Evolutionary conservation across 345 rosid genomes (phyloP).

Genomic region (Rhizophora mangle): DNA sequence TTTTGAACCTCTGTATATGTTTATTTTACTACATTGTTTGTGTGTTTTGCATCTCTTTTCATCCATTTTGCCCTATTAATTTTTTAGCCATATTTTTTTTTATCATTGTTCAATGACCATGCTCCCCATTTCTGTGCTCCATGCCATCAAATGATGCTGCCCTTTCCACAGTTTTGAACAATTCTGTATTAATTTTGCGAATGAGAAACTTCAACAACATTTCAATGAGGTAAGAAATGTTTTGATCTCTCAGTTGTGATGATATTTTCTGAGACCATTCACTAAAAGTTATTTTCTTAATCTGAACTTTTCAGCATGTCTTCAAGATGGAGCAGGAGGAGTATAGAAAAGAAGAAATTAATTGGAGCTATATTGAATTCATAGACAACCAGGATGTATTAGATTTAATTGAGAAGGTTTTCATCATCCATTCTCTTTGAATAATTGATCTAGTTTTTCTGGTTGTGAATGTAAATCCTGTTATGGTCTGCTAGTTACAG

Average conservation of each 20-base stretch:
- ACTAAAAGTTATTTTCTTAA: conserved; percentile 13
- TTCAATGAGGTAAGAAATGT: conserved; percentile 78
- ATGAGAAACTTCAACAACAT: conserved; percentile 99
- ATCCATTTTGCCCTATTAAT: not conserved
- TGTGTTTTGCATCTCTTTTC: not conserved
- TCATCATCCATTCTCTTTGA: conserved; percentile 14
- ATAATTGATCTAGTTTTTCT: not conserved
- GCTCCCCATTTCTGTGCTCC: not conserved
- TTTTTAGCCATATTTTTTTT: not conserved
- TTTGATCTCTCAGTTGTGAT: conserved; percentile 11
- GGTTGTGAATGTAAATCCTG: not conserved
- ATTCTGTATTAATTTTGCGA: conserved; percentile 97
- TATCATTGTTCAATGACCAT: not conserved
- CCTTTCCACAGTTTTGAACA: conserved; percentile 81
- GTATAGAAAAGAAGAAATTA: conserved; percentile 87
- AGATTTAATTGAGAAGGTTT: conserved; percentile 97
- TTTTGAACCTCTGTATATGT: too few species aligned
- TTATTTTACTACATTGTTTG: too few species aligned
- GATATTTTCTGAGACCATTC: conserved; percentile 5
- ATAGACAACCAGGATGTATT: conserved; percentile 97
- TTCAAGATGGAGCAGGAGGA: conserved; percentile 99
- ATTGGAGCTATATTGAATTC: conserved; percentile 98
- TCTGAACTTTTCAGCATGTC: conserved; percentile 69
- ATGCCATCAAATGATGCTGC: conserved; percentile 13
- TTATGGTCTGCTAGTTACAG: not conserved